Evolutionary conservation across 441 rosid species (phyloP).

Genomic region (Croton laevigatus): DNA sequence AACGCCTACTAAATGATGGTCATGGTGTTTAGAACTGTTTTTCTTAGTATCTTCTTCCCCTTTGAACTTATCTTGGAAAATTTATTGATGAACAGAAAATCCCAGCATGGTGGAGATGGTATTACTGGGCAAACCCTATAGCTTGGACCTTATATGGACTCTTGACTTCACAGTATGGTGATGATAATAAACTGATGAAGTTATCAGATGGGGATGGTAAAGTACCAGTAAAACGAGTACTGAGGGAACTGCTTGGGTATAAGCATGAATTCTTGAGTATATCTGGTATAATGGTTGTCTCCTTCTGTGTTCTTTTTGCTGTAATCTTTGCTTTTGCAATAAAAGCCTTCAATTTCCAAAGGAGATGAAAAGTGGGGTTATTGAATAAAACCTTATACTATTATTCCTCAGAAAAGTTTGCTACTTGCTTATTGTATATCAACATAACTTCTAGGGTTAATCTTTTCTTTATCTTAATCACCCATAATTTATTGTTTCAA

Average conservation of each 20-base stretch:
- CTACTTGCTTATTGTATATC: background rate
- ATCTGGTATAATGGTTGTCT: conserved; percentile 69
- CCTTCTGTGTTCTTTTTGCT: conserved; percentile 66
- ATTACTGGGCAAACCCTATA: conserved; percentile 96
- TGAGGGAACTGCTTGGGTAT: conserved; percentile 58
- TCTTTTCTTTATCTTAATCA: background rate
- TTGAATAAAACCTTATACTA: background rate
- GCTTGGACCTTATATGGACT: conserved; percentile 96
- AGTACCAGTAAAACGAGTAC: conserved; percentile 49
- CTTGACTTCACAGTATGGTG: conserved; percentile 76
- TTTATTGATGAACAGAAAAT: conserved; percentile 61
- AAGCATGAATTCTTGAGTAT: conserved; percentile 76
- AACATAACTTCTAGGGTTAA: background rate
- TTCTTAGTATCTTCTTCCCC: too few relatives aligned
- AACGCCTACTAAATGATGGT: too few relatives aligned
- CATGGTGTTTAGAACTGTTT: too few relatives aligned
- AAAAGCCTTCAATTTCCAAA: conserved; percentile 87
- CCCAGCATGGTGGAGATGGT: conserved; percentile 99
- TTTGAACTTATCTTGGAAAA: too few relatives aligned
- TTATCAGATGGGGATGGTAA: conserved; percentile 52
- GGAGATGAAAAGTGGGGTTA: conserved; percentile 45
- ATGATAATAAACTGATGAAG: conserved; percentile 45
- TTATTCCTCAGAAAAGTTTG: background rate
- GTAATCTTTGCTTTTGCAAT: conserved; percentile 78
- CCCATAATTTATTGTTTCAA: background rate